Evolutionary conservation across 768 basidiomycete species (phyloP).

Genomic region (Amanita molliuscula): DNA sequence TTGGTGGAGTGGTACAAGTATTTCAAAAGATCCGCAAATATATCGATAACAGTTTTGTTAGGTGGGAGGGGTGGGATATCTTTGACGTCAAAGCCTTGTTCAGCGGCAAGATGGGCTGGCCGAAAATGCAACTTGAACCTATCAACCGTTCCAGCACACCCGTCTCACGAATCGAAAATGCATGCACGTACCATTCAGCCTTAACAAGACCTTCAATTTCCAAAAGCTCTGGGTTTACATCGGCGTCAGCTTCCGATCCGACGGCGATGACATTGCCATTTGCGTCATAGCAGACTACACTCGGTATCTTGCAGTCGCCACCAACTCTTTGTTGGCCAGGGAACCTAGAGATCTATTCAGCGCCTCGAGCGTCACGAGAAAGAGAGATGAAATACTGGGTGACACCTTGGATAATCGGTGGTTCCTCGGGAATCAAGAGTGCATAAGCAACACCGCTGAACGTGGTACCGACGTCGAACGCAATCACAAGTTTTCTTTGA

Average conservation of each 20-base stretch:
- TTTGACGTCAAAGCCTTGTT: not conserved
- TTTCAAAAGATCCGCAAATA: slow-evolving; percentile 36
- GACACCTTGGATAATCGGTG: slow-evolving; percentile 12
- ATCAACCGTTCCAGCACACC: not conserved
- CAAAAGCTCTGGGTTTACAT: not conserved
- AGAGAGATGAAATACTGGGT: slow-evolving; percentile 2
- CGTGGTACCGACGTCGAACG: no score
- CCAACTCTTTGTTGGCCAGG: not conserved
- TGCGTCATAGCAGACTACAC: slow-evolving; percentile 4
- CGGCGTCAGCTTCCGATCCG: not conserved
- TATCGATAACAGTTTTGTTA: slow-evolving; percentile 28
- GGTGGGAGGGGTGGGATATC: slow-evolving; percentile 28
- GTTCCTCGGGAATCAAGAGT: slow-evolving; percentile 13
- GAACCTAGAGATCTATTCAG: not conserved
- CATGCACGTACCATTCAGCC: not conserved
- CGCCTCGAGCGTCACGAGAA: not conserved
- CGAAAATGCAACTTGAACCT: slow-evolving; percentile 6
- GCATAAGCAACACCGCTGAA: not conserved
- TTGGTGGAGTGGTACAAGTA: no score
- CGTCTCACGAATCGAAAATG: not conserved
- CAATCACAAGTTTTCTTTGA: not conserved
- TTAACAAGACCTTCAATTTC: not conserved
- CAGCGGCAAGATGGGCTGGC: not conserved
- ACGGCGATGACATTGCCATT: slow-evolving; percentile 3
- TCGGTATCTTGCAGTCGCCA: slow-evolving; percentile 1